phyloP scores from a whole-genome alignment of 1,139 yeast genomes.

The Pneumocystis oryctolagi region DNA sequence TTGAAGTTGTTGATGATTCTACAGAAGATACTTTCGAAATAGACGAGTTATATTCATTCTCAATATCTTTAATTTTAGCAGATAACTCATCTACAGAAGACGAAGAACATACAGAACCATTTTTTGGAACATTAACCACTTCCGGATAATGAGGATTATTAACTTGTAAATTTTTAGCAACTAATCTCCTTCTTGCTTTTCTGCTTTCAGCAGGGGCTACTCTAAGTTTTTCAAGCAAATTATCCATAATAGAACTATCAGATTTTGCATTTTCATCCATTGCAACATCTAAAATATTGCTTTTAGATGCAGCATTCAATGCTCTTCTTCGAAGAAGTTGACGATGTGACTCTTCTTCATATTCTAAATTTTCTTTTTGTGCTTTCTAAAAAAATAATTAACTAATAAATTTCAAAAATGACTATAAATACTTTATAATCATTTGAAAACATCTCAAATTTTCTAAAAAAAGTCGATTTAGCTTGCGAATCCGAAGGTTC shows the following conservation, averaged over 20 bases:
- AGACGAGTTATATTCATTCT: not conserved
- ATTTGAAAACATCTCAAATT: slow-evolving; percentile 54
- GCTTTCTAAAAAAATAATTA: slow-evolving; percentile 49
- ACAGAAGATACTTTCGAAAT: not conserved
- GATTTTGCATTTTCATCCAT: slow-evolving; percentile 20
- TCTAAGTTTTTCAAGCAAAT: slow-evolving; percentile 52
- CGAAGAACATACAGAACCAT: slow-evolving; percentile 1
- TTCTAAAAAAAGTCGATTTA: slow-evolving; percentile 52
- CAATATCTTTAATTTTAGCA: not conserved
- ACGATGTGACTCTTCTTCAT: slow-evolving; percentile 39
- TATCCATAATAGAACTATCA: slow-evolving; percentile 44
- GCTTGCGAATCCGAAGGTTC: slow-evolving; percentile 47
- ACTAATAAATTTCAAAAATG: slow-evolving; percentile 58
- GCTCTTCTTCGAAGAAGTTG: slow-evolving; percentile 32
- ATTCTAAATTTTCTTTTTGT: slow-evolving; percentile 51
- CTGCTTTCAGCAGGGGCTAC: slow-evolving; percentile 50
- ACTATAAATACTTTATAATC: slow-evolving; percentile 52
- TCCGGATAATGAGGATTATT: not conserved
- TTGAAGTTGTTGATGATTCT: not conserved
- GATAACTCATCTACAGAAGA: slow-evolving; percentile 3
- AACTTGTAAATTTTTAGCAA: not conserved
- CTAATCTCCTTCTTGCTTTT: slow-evolving; percentile 7
- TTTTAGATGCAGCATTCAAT: slow-evolving; percentile 9
- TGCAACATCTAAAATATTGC: slow-evolving; percentile 14
- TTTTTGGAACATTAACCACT: not conserved